These are phyloP conservation scores for Recurvomyces mirabilis DNA, from an alignment of 495 filamentous ascomycete genomes.

Conservation along the genomic window DNA sequence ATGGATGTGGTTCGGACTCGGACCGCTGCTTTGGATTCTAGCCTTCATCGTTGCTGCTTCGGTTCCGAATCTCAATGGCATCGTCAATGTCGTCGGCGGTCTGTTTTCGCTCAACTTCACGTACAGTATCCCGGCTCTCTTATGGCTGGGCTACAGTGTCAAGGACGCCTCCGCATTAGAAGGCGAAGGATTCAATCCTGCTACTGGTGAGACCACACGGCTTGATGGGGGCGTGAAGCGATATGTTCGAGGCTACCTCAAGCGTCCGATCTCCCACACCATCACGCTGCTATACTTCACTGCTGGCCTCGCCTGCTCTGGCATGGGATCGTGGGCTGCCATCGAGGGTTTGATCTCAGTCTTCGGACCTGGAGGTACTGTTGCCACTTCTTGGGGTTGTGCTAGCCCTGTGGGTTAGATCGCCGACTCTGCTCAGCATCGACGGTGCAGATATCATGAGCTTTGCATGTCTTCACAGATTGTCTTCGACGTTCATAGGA, in stretches of 20 bases:
- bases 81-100: conserved; percentile 36
- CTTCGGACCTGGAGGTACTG: conserved; percentile 8
- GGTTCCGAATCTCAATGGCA: conserved; percentile 14
- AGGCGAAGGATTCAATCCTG: conserved; percentile 19
- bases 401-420: too few species aligned
- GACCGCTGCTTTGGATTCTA: conserved; percentile 16
- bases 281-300: conserved; percentile 8
- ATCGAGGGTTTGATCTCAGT: conserved; percentile 12
- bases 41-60: conserved; percentile 17
- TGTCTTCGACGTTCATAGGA: too few species aligned
- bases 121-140: conserved; percentile 40
- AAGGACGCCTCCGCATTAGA: conserved; percentile 34
- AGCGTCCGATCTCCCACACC: not conserved
- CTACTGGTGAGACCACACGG: conserved; percentile 4
- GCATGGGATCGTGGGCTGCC: conserved; percentile 17
- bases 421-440: too few species aligned
- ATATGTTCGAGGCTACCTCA: conserved; percentile 11
- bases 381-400: conserved; percentile 7
- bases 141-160: conserved; percentile 36
- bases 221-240: conserved; percentile 16
- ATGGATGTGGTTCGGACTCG: conserved; percentile 7
- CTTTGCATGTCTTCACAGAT: too few species aligned
- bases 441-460: too few species aligned
- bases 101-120: conserved; percentile 41
- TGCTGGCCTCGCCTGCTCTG: conserved; percentile 11